Evolutionary conservation across 1,284 basidiomycete species (phyloP).

Genomic region (Cutaneotrichosporon mucoides): DNA sequence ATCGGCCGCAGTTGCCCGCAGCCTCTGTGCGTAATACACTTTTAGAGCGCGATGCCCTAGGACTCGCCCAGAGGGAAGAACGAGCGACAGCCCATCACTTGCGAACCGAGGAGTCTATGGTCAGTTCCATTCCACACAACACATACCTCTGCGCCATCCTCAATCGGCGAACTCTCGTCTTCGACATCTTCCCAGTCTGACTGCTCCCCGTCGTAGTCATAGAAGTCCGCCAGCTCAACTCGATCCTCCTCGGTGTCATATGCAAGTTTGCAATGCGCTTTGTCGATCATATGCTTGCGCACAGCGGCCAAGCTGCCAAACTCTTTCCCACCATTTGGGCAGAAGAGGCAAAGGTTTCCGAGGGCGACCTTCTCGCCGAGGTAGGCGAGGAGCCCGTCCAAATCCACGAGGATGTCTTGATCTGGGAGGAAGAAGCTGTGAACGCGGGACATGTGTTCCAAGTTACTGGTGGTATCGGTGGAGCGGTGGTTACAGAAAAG

Average conservation of each 20-base stretch:
- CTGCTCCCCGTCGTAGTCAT: conserved; percentile 71
- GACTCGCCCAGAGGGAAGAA: conserved; percentile 85
- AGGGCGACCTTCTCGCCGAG: conserved; percentile 91
- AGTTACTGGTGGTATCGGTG: conserved; percentile 60
- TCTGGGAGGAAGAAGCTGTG: conserved; percentile 99
- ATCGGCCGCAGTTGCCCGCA: conserved; percentile 51
- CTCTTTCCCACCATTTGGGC: conserved; percentile 69
- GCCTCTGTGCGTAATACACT: conserved; percentile 83
- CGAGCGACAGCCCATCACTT: conserved; percentile 71
- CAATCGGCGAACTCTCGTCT: conserved; percentile 30
- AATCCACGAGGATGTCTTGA: conserved; percentile 80
- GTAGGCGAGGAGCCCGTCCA: conserved; percentile 75
- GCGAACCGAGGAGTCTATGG: conserved; percentile 33
- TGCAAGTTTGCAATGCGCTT: conserved; percentile 91
- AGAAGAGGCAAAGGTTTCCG: conserved; percentile 89
- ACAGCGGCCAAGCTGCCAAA: conserved; percentile 78
- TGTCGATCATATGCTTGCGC: conserved; percentile 89
- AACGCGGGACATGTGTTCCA: conserved; percentile 77
- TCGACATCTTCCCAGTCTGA: conserved; percentile 47
- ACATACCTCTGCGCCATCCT: conserved; percentile 28
- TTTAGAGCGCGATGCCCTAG: conserved; percentile 87
- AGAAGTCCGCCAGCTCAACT: conserved; percentile 87
- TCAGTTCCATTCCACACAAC: conserved; percentile 41
- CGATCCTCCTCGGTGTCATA: conserved; percentile 78
- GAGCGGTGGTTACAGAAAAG: conserved; percentile 74